Evolutionary conservation across 2,329 filamentous ascomycete species (phyloP).

Genomic region (Exophiala dermatitidis): DNA sequence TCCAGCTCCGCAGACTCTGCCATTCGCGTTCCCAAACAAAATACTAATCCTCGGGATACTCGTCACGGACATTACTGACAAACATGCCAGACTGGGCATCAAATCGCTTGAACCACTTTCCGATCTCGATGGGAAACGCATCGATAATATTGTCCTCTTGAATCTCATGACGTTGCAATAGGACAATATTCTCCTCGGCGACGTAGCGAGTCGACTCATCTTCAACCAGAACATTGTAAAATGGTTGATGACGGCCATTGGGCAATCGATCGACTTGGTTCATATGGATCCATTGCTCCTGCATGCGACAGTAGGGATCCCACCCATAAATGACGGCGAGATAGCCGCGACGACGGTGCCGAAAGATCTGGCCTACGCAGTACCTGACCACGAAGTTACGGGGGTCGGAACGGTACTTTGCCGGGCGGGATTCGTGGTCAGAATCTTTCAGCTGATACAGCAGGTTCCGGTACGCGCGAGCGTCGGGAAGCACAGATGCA

Average conservation of each 20-base stretch:
- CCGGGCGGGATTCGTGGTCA: constrained; percentile 41
- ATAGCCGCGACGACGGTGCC: constrained; percentile 72
- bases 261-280: constrained; percentile 56
- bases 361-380: constrained; percentile 74
- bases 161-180: constrained; percentile 49
- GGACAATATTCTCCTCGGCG: constrained; percentile 71
- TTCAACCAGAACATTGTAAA: constrained; percentile 75
- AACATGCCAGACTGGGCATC: constrained; percentile 61
- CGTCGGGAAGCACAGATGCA: constrained; percentile 40
- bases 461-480: constrained; percentile 41
- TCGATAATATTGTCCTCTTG: constrained; percentile 39
- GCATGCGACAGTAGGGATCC: constrained; percentile 55
- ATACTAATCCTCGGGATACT: constrained; percentile 73
- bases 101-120: constrained; percentile 83
- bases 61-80: constrained; percentile 72
- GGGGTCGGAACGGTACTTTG: constrained; percentile 27
- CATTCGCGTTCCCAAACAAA: background rate
- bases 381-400: constrained; percentile 47
- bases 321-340: constrained; percentile 82
- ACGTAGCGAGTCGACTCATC: constrained; percentile 67
- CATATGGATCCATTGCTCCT: constrained; percentile 58
- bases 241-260: constrained; percentile 60
- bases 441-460: constrained; percentile 50
- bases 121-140: constrained; percentile 45
- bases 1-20: background rate